Conservation (phyloP, 2,329 filamentous ascomycete species). For the Diaporthe aspalathi region DNA sequence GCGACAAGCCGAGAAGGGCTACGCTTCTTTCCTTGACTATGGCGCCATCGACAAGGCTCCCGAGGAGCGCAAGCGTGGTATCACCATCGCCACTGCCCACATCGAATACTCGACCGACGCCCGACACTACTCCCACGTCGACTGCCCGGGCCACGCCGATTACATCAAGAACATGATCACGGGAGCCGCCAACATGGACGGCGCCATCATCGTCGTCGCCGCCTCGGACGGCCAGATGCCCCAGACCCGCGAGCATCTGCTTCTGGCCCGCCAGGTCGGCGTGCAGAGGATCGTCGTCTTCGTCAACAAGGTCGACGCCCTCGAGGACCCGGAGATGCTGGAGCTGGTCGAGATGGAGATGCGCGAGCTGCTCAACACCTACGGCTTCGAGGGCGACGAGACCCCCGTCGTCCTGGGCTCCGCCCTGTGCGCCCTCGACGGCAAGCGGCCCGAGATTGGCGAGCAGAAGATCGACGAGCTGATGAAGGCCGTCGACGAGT, state of each 20-base stretch:
- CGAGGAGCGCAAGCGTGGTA: slow-evolving; percentile 99
- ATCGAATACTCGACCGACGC: slow-evolving; percentile 97
- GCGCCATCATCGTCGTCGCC: slow-evolving; percentile 97
- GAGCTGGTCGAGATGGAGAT: slow-evolving; percentile 99
- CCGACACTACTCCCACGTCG: slow-evolving; percentile 99
- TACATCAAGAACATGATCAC: slow-evolving; percentile 99
- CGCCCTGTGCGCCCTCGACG: slow-evolving; percentile 92
- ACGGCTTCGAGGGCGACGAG: slow-evolving; percentile 98
- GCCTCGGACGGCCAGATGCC: slow-evolving; percentile 99
- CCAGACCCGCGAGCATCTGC: slow-evolving; percentile 97
- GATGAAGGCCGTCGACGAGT: slow-evolving; percentile 87
- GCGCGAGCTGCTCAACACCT: slow-evolving; percentile 92
- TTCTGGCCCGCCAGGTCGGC: slow-evolving; percentile 97
- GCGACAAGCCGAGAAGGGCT: slow-evolving; percentile 93
- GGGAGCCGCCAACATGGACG: slow-evolving; percentile 99
- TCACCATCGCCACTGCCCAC: slow-evolving; percentile 98
- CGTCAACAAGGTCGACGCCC: slow-evolving; percentile 98
- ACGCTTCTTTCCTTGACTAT: slow-evolving; percentile 96
- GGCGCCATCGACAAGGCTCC: slow-evolving; percentile 98
- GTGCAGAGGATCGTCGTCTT: slow-evolving; percentile 99
- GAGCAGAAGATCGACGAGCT: slow-evolving; percentile 90
- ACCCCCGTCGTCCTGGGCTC: slow-evolving; percentile 98
- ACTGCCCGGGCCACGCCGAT: slow-evolving; percentile 99
- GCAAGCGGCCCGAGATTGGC: slow-evolving; percentile 88
- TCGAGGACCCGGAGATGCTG: slow-evolving; percentile 99